Percentiles rank a stretch among this genome's conserved stretches.
Conservation (phyloP, 495 filamentous ascomycete genomes). For the Aspergillus nanangensis region DNA sequence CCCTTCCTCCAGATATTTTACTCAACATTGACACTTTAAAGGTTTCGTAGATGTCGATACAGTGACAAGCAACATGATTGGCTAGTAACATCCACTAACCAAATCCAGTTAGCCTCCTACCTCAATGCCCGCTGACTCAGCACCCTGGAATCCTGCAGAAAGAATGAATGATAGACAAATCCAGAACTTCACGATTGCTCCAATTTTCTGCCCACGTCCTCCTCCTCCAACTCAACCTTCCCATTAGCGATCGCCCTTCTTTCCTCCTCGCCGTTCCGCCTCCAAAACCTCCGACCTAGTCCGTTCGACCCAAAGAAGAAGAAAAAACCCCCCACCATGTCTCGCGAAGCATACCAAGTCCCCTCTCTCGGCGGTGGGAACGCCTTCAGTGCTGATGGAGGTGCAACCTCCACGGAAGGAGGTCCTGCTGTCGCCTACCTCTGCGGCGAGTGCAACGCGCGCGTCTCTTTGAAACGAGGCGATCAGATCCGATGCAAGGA, state of each 20-base stretch:
- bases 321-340: slow-evolving; percentile 26
- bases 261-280: no score
- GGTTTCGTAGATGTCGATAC: background rate
- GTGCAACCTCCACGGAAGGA: slow-evolving; percentile 22
- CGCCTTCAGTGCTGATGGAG: slow-evolving; percentile 33
- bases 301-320: no score
- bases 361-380: slow-evolving; percentile 32
- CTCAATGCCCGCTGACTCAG: slow-evolving; percentile 1
- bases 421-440: slow-evolving; percentile 68
- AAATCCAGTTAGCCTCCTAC: no score
- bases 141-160: slow-evolving; percentile 5
- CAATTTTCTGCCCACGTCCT: background rate
- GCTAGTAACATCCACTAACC: no score
- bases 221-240: slow-evolving; percentile 2
- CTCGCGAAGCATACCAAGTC: slow-evolving; percentile 48
- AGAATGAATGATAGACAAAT: no score
- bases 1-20: no score
- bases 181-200: slow-evolving; percentile 2
- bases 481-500: slow-evolving; percentile 93
- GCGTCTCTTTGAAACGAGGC: slow-evolving; percentile 74
- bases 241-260: no score
- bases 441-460: slow-evolving; percentile 88
- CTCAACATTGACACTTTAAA: no score
- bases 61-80: background rate
- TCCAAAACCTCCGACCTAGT: no score